Conservation (phyloP, 352 stramenopile species). For the Globisporangium perplexum region DNA sequence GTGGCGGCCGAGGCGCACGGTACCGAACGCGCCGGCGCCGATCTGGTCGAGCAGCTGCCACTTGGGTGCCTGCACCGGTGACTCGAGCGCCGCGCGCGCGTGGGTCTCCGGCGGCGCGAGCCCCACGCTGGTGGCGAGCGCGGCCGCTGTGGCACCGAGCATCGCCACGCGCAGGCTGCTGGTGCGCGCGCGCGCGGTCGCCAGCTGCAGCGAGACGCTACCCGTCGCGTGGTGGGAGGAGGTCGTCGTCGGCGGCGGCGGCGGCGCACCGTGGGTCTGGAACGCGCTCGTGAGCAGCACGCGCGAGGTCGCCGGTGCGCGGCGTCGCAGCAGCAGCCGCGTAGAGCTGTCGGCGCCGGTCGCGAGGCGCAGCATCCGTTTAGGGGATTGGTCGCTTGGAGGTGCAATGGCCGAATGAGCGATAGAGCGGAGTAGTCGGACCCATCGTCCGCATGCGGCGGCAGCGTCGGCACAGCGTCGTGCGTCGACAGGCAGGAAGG, state of each 20-base stretch:
- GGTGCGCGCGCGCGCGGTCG: neutral
- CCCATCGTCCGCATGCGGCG: neutral
- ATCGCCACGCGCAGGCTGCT: conserved; percentile 37
- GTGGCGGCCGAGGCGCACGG: conserved; percentile 63
- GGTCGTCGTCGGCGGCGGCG: neutral
- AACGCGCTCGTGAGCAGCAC: conserved; percentile 11
- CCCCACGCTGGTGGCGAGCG: conserved; percentile 26
- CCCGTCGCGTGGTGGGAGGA: neutral
- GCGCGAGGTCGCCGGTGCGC: neutral
- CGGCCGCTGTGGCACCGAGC: conserved; percentile 37
- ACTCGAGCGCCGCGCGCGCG: conserved; percentile 30
- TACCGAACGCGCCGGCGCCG: conserved; percentile 61
- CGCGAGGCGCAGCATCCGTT: neutral
- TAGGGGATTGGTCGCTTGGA: neutral
- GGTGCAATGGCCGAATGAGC: neutral
- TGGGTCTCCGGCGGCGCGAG: conserved; percentile 38
- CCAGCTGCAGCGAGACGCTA: neutral
- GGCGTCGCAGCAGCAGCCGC: neutral
- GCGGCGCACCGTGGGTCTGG: conserved; percentile 6
- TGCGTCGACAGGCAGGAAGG: too few relatives aligned
- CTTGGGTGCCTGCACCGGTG: conserved; percentile 8
- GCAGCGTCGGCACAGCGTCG: too few relatives aligned
- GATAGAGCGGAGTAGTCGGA: neutral
- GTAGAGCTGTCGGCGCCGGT: neutral
- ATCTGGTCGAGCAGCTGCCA: conserved; percentile 75